These are phyloP conservation scores for Lentinula aciculospora DNA, from an alignment of 768 basidiomycete species.

Conservation along the genomic window DNA sequence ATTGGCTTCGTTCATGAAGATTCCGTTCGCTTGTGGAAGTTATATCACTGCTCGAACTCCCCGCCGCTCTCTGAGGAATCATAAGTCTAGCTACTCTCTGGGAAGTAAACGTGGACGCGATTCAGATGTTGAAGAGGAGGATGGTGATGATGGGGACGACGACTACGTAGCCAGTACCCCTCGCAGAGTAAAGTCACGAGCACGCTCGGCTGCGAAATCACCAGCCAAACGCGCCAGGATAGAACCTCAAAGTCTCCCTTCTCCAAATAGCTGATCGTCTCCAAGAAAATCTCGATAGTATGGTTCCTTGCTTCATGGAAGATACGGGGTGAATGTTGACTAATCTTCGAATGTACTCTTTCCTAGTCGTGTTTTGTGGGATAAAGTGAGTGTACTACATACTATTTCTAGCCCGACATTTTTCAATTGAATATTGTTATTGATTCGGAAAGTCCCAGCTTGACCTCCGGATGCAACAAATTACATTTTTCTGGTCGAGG, in stretches of 20 bases:
- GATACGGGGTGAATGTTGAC: too few relatives aligned
- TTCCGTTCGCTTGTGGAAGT: background rate
- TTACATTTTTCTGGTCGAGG: background rate
- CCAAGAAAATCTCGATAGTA: background rate
- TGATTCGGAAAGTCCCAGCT: background rate
- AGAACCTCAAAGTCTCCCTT: too few relatives aligned
- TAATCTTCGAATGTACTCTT: too few relatives aligned
- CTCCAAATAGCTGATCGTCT: background rate
- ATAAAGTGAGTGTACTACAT: background rate
- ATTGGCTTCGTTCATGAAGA: too few relatives aligned
- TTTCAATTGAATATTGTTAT: too few relatives aligned
- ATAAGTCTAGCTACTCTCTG: too few relatives aligned
- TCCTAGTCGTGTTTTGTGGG: slow-evolving; percentile 1
- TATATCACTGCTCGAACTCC: background rate
- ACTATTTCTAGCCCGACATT: too few relatives aligned
- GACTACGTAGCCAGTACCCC: background rate
- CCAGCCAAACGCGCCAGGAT: background rate
- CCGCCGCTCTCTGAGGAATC: background rate
- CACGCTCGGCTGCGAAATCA: background rate
- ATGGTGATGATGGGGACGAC: background rate
- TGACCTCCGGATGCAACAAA: background rate
- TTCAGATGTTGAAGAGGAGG: too few relatives aligned
- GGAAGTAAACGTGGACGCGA: too few relatives aligned
- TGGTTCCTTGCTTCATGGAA: background rate
- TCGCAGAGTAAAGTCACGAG: too few relatives aligned